Percentiles rank a stretch among this genome's conserved stretches.
Evolutionary conservation across 371 early-diverging fungal genomes (phyloP).

Genomic region (Mucor saturninus): DNA sequence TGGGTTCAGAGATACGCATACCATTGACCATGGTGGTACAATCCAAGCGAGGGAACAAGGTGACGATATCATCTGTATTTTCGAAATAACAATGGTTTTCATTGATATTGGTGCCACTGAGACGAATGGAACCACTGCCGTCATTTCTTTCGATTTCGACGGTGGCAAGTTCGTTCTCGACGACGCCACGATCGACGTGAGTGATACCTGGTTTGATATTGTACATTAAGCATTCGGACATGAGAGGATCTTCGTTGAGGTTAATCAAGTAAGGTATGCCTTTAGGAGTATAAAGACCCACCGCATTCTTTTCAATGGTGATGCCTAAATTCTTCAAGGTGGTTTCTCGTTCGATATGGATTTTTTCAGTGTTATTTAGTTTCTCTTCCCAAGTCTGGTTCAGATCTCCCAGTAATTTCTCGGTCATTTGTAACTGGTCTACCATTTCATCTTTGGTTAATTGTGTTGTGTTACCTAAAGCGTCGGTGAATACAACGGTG

Average conservation of each 20-base stretch:
- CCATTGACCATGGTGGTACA: conserved; percentile 83
- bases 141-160: conserved; percentile 6
- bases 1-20: conserved; percentile 62
- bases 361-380: conserved; percentile 66
- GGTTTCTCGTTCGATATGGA: conserved; percentile 71
- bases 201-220: conserved; percentile 78
- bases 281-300: conserved; percentile 80
- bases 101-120: conserved; percentile 74
- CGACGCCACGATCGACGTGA: conserved; percentile 63
- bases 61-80: conserved; percentile 64
- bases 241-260: conserved; percentile 84
- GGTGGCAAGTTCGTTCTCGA: conserved; percentile 9
- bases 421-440: conserved; percentile 79
- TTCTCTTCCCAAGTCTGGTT: conserved; percentile 86
- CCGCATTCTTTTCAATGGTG: conserved; percentile 66
- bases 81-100: conserved; percentile 81
- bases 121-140: conserved; percentile 64
- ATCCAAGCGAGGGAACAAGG: conserved; percentile 65
- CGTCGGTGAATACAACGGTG: conserved; percentile 52
- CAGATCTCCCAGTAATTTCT: conserved; percentile 81
- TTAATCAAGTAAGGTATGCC: conserved; percentile 85
- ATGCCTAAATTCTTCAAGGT: conserved; percentile 80
- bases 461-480: conserved; percentile 46
- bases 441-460: conserved; percentile 62
- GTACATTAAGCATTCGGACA: conserved; percentile 86